Evolutionary conservation across 495 filamentous ascomycete species (phyloP).

Genomic region (Hypoxylon fragiforme): DNA sequence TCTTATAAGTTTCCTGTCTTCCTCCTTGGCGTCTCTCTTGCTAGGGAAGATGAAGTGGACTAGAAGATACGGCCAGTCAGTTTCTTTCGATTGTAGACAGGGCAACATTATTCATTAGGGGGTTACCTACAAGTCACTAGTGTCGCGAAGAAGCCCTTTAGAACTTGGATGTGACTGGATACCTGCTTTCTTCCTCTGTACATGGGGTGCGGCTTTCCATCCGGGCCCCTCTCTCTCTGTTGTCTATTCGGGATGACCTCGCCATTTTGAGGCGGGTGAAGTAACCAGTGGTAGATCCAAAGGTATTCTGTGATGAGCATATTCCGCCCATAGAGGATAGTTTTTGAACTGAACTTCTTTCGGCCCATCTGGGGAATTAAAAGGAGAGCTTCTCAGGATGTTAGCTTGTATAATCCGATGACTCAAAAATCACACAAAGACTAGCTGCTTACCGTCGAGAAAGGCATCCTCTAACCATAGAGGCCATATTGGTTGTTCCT

Average conservation of each 20-base stretch:
- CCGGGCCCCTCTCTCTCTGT: conserved; percentile 56
- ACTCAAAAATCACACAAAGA: no score
- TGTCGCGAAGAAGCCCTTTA: conserved; percentile 74
- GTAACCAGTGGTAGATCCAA: conserved; percentile 53
- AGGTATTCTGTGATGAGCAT: conserved; percentile 89
- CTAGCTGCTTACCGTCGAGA: conserved; percentile 70
- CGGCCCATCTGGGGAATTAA: conserved; percentile 81
- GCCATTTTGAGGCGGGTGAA: conserved; percentile 39
- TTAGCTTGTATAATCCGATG: conserved; percentile 1
- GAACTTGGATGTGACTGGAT: conserved; percentile 95
- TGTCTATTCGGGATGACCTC: conserved; percentile 58
- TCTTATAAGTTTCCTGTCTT: conserved; percentile 35
- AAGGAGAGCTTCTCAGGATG: conserved; percentile 65
- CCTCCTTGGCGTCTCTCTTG: conserved; percentile 35
- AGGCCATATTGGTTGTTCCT: conserved; percentile 67
- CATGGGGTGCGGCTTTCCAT: conserved; percentile 36
- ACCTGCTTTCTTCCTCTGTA: conserved; percentile 74
- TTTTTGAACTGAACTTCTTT: conserved; percentile 71
- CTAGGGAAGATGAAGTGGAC: conserved; percentile 54
- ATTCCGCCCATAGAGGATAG: conserved; percentile 81
- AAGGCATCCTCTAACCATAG: conserved; percentile 85
- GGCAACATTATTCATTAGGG: background rate
- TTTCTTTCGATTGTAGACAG: background rate
- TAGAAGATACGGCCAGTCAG: conserved; percentile 19
- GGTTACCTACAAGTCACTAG: conserved; percentile 37